Percentiles rank a stretch among this genome's conserved stretches.
These are phyloP conservation scores for Myxozyma geophila DNA, from an alignment of 805 yeast species.

Conservation along the genomic window DNA sequence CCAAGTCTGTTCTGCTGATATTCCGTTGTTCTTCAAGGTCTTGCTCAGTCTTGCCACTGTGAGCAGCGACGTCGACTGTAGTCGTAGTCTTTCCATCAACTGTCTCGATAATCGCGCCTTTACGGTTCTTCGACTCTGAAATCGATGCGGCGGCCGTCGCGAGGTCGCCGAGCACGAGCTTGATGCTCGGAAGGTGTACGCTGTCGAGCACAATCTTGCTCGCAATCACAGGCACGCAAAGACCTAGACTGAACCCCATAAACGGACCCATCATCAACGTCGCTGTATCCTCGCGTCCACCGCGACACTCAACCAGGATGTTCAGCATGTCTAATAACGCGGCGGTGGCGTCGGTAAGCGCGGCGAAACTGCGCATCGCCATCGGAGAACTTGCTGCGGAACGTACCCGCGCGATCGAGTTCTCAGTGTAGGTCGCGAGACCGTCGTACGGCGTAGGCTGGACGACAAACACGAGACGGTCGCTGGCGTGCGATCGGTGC, in stretches of 20 bases:
- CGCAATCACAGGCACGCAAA: conserved; percentile 28
- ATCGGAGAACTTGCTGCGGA: conserved; percentile 15
- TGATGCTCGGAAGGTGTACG: conserved; percentile 29
- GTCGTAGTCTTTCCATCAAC: not conserved
- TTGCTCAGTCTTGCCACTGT: not conserved
- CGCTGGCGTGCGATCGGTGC: conserved; percentile 28
- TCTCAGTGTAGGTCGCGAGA: conserved; percentile 19
- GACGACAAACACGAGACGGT: conserved; percentile 28
- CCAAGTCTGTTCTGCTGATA: conserved; percentile 17
- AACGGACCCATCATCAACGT: conserved; percentile 24
- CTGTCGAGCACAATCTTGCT: conserved; percentile 26
- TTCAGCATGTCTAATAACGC: conserved; percentile 18
- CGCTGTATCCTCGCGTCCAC: conserved; percentile 28
- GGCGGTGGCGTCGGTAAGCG: conserved; percentile 18
- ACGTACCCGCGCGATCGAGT: conserved; percentile 25
- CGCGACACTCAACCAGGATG: conserved; percentile 26
- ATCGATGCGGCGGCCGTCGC: conserved; percentile 9
- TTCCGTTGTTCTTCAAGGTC: not conserved
- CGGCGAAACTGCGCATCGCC: conserved; percentile 16
- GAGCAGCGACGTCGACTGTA: not conserved
- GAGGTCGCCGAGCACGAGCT: conserved; percentile 17
- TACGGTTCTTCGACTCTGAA: not conserved
- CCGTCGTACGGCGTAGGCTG: conserved; percentile 30
- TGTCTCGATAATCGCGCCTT: not conserved
- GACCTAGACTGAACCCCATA: conserved; percentile 25